phyloP scores from a whole-genome alignment of 805 yeast species.

The Grigorovia transvaalensis region DNA sequence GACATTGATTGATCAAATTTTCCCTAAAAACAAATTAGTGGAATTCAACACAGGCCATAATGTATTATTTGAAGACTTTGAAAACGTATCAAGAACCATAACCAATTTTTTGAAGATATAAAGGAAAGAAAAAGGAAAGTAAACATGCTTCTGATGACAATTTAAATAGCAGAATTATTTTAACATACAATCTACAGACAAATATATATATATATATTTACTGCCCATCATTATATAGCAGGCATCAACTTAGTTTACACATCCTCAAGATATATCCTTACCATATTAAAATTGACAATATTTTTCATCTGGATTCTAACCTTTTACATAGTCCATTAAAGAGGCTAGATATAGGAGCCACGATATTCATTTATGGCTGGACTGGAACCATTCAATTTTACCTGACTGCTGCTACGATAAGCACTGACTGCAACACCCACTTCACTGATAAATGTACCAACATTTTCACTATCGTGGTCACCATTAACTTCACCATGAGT shows the following conservation, averaged over 20 bases:
- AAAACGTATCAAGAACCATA: slow-evolving; percentile 10
- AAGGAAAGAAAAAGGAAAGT: background rate
- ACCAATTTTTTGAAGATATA: slow-evolving; percentile 11
- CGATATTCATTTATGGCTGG: background rate
- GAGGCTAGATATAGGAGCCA: background rate
- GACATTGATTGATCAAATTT: slow-evolving; percentile 14
- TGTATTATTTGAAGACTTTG: slow-evolving; percentile 20
- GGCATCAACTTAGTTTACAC: background rate
- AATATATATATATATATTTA: no score
- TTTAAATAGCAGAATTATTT: no score
- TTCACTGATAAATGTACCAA: background rate
- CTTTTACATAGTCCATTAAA: background rate
- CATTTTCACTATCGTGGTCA: background rate
- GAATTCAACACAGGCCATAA: slow-evolving; percentile 26
- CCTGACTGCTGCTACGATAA: slow-evolving; percentile 7
- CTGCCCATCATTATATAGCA: no score
- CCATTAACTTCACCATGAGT: background rate
- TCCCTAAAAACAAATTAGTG: slow-evolving; percentile 17
- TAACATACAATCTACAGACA: background rate
- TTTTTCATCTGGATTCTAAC: background rate
- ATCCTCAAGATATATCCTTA: background rate
- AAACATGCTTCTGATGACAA: background rate
- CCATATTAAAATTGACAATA: background rate
- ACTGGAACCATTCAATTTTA: slow-evolving; percentile 47
- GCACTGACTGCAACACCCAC: slow-evolving; percentile 9